These are phyloP conservation scores for Debaryomyces prosopidis DNA, from an alignment of 805 yeast species.

Conservation along the genomic window DNA sequence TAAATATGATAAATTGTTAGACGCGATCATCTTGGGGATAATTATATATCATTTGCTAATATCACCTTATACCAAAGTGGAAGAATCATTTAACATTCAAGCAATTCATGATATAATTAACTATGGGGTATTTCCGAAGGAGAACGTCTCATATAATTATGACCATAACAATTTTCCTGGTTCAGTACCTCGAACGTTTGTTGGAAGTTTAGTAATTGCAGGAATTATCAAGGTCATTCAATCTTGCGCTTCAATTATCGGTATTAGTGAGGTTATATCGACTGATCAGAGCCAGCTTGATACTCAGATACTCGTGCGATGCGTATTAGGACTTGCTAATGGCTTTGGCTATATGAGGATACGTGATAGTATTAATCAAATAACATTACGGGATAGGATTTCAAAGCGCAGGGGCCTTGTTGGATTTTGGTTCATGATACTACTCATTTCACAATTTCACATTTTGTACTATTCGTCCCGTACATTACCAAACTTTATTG, in stretches of 20 bases:
- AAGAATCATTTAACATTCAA: conserved; percentile 89
- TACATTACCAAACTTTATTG: conserved; percentile 84
- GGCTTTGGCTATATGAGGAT: conserved; percentile 52
- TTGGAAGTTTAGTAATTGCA: conserved; percentile 65
- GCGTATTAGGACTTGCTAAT: conserved; percentile 63
- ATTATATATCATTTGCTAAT: conserved; percentile 50
- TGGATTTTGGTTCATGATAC: conserved; percentile 59
- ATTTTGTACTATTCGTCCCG: conserved; percentile 77
- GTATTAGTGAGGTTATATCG: conserved; percentile 14
- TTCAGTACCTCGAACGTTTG: conserved; percentile 81
- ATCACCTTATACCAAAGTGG: conserved; percentile 89
- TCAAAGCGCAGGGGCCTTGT: conserved; percentile 19
- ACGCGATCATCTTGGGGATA: conserved; percentile 40
- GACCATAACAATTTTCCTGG: conserved; percentile 87
- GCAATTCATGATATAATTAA: conserved; percentile 80
- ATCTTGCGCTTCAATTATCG: conserved; percentile 14
- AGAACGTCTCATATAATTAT: conserved; percentile 40
- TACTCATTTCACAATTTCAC: conserved; percentile 75
- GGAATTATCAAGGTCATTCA: conserved; percentile 40
- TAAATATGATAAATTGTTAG: conserved; percentile 17
- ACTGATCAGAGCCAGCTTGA: conserved; percentile 35
- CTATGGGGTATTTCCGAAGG: conserved; percentile 50
- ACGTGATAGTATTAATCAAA: conserved; percentile 33
- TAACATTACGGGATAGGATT: conserved; percentile 22
- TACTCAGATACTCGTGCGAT: conserved; percentile 57